Evolutionary conservation across 2,329 filamentous ascomycete species (phyloP).

Genomic region (Ophiostoma pallidulum): DNA sequence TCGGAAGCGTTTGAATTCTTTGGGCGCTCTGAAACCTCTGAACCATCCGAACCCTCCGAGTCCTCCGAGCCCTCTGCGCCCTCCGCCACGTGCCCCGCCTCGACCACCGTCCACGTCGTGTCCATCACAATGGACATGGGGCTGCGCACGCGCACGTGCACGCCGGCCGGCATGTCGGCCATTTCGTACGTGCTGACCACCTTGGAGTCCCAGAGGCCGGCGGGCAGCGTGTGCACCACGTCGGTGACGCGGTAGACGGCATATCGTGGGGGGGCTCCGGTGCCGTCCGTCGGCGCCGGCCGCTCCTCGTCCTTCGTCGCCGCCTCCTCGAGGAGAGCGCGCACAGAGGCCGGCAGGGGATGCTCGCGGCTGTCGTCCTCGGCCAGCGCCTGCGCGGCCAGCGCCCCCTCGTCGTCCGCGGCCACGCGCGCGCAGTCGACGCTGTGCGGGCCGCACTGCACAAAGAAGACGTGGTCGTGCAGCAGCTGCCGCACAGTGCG

Average conservation of each 20-base stretch:
- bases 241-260: slow-evolving; percentile 41
- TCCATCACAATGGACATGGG: slow-evolving; percentile 45
- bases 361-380: slow-evolving; percentile 14
- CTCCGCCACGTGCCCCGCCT: slow-evolving; percentile 19
- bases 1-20: too few species aligned
- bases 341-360: slow-evolving; percentile 13
- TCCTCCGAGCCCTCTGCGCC: too few species aligned
- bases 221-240: slow-evolving; percentile 41
- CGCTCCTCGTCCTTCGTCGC: slow-evolving; percentile 10
- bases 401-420: slow-evolving; percentile 19
- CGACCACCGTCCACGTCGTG: slow-evolving; percentile 37
- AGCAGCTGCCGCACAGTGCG: slow-evolving; percentile 38
- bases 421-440: slow-evolving; percentile 31
- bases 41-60: too few species aligned
- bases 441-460: slow-evolving; percentile 44
- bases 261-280: too few species aligned
- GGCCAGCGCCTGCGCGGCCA: slow-evolving; percentile 23
- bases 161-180: slow-evolving; percentile 34
- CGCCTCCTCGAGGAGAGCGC: slow-evolving; percentile 3
- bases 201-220: slow-evolving; percentile 45
- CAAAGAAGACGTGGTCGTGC: slow-evolving; percentile 43
- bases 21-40: too few species aligned
- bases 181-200: slow-evolving; percentile 47
- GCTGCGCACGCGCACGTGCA: slow-evolving; percentile 42
- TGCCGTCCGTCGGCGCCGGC: slow-evolving; percentile 14